Percentiles rank a stretch among this genome's conserved stretches.
These are phyloP conservation scores for Sophora flavescens DNA, from an alignment of 306 rosid species.

Conservation along the genomic window DNA sequence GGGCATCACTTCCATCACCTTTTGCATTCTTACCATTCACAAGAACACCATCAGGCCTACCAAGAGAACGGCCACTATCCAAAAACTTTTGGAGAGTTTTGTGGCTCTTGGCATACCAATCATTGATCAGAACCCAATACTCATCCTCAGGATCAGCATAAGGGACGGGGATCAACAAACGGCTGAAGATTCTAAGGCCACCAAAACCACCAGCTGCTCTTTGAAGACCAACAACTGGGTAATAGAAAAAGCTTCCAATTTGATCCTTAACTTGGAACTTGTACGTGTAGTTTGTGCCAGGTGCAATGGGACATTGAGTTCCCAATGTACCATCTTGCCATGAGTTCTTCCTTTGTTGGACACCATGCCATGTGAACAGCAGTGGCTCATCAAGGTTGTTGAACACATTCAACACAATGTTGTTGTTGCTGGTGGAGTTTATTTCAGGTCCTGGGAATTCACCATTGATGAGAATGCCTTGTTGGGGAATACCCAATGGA, in stretches of 20 bases:
- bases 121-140: constrained; percentile 72
- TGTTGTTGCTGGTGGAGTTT: constrained; percentile 79
- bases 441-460: constrained; percentile 82
- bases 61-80: constrained; percentile 71
- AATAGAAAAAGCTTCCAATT: constrained; percentile 79
- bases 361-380: constrained; percentile 78
- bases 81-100: constrained; percentile 47
- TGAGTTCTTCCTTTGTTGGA: constrained; percentile 83
- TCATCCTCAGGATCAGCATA: constrained; percentile 84
- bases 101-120: constrained; percentile 78
- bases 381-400: constrained; percentile 85
- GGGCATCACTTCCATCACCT: constrained; percentile 53
- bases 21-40: constrained; percentile 67
- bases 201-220: constrained; percentile 76
- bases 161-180: constrained; percentile 81
- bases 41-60: constrained; percentile 71
- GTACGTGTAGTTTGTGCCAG: constrained; percentile 79
- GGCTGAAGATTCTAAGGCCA: constrained; percentile 70
- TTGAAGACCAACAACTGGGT: constrained; percentile 62
- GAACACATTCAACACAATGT: constrained; percentile 70
- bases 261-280: constrained; percentile 90
- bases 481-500: constrained; percentile 75
- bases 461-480: constrained; percentile 83
- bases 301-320: constrained; percentile 75
- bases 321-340: constrained; percentile 90